Evolutionary conservation across 2,329 filamentous ascomycete species (phyloP).

Genomic region (Calonectria leucothoes): DNA sequence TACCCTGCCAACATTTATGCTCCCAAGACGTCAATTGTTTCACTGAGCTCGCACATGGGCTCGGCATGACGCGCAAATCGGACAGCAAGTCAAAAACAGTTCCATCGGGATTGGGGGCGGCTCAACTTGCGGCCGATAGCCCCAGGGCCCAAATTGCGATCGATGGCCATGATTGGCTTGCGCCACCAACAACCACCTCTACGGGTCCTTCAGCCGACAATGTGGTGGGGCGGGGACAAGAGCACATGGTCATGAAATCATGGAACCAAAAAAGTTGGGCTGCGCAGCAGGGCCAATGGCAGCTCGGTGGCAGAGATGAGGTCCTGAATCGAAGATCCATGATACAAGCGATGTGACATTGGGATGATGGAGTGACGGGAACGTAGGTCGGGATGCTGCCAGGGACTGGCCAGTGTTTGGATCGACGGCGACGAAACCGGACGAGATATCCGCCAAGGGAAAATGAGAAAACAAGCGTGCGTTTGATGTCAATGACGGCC

Average conservation of each 20-base stretch:
- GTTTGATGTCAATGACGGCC: background rate
- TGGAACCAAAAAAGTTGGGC: constrained; percentile 33
- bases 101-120: constrained; percentile 21
- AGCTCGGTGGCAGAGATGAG: background rate
- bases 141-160: constrained; percentile 23
- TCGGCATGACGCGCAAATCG: background rate
- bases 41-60: background rate
- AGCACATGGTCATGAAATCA: constrained; percentile 23
- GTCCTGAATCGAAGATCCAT: constrained; percentile 8
- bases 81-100: background rate
- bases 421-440: constrained; percentile 10
- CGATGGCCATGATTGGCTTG: constrained; percentile 29
- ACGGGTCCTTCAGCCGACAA: constrained; percentile 23
- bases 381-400: background rate
- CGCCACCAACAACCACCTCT: constrained; percentile 26
- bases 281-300: background rate
- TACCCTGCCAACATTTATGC: background rate
- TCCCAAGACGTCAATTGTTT: background rate
- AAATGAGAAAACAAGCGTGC: background rate
- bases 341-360: constrained; percentile 10
- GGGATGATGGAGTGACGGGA: constrained; percentile 12
- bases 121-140: constrained; percentile 29
- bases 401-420: constrained; percentile 1
- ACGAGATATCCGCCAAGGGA: background rate
- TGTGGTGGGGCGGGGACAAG: constrained; percentile 26